Base-by-base conservation (phyloP, 2,329 filamentous ascomycete genomes). In the Pseudogymnoascus sp. region DNA sequence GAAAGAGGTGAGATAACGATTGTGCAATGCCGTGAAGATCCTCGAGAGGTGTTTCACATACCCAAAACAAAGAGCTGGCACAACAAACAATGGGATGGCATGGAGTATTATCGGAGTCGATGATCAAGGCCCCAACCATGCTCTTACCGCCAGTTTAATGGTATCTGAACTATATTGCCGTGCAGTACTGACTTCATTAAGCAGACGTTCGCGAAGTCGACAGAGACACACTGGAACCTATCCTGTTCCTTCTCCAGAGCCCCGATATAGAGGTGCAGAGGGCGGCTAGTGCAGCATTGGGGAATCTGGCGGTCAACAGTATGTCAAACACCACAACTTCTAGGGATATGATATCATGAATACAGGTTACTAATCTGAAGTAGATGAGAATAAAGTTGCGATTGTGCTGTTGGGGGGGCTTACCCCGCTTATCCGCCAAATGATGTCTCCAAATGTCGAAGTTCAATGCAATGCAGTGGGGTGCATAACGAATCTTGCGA, bases 401-500 rank as follows among this genome's bases (percentile, higher is more conserved):
- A 99, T 99, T 71, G 95, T 99, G 66, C 86, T 91, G 68, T 86
- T 99, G 14, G 93, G 93, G 64, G 95, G 95, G 26, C 84, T 99
- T 65, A 87, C 87, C 61, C 93, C 95, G 61, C 83, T 99, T 65
- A 99, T 98, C 77, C 89, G 91, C 68, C 95, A 99, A 78, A 99
- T 99, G 95, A 91, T 96, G 78, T 98, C 93, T 63, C 85, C 89
- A 56, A 99, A 99, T 71, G 95, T 99, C 69, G 95, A 99, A 75
- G 95, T 99, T 26, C 95, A 99, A 78, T 99, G 95, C 81, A 99
- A 99, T 76, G 95, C 95, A 46, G 95, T 99, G 65, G 95, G 95
- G 61, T 99, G 95, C 79, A 99, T 99, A 75, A 99, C 95, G 53
- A 99, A 99, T 74, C 79, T 99, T 63, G 95, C 95, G 62, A 99